Evolutionary conservation across 805 yeast species (phyloP), one percentile per base, ranked within the genome.

Genomic region (Henningerozyma blattae): DNA sequence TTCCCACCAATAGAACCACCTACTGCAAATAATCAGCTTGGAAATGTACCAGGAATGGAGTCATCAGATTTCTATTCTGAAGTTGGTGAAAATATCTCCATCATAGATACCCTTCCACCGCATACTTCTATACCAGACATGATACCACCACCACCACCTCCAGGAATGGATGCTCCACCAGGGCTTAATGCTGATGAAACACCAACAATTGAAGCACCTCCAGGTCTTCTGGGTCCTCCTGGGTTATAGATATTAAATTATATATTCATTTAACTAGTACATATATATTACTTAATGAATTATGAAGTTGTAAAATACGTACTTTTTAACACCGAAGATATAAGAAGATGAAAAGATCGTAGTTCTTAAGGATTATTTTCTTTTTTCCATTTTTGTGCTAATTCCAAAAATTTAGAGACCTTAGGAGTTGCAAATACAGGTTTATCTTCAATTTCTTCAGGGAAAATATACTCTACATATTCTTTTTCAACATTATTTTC

Each of bases 381-480:
- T 32, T 54, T 47, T 28, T 64, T 62, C 76, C 76, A 72, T 44
- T 63, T 60, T 43, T 58, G 60, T 1, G 77, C 77, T 44, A 68
- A 60, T 18, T 60, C 66, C 33, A 69, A 44, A 28, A 72, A 56
- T 32, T 58, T 64, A 13, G 55, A 45, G 10, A 42, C 42, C 18
- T 44, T 42, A 4, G 48, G 44, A 20, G 8, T 20, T 20, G 24
- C 1, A 9, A 20, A 20, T 20, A 12, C 12, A 37, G 28, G 37
- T 42, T 46, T 44, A 36, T 15, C 28, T 42, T 42, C 34, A 10
- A 30, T 16, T 42, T 76, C 82, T 30, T 77, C 82, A 1, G 87
- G 83, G 45, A 80, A 84, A 4, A 69, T 56, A 51, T 75, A 79
- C 36, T 75, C 86, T 33, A 63, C 47, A 42, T 64, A 64, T 44